Conservation (phyloP, 176 grass and related monocot genomes). For the Aegilops speltoides region DNA sequence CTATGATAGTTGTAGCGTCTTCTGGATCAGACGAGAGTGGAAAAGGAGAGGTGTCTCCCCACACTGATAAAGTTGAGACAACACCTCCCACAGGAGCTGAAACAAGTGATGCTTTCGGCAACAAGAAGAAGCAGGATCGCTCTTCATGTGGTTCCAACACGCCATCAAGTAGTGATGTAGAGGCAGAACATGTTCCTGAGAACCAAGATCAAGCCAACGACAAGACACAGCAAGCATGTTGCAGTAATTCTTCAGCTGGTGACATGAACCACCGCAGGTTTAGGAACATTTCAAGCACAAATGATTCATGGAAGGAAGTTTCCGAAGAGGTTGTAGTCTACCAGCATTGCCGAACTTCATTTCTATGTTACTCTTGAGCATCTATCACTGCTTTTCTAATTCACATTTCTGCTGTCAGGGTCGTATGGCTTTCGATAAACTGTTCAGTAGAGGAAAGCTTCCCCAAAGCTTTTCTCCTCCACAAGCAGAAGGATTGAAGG, state of each 20-base stretch:
- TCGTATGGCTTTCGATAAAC: constrained; percentile 86
- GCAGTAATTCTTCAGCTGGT: constrained; percentile 60
- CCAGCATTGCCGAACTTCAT: constrained; percentile 31
- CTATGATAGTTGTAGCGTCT: constrained; percentile 21
- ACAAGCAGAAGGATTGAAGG: constrained; percentile 39
- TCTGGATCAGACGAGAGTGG: constrained; percentile 43
- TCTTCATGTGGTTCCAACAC: constrained; percentile 98
- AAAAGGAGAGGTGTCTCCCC: constrained; percentile 37
- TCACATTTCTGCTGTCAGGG: constrained; percentile 67
- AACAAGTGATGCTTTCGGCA: constrained; percentile 38
- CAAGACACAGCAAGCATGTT: constrained; percentile 50
- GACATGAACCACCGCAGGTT: constrained; percentile 63
- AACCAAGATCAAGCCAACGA: constrained; percentile 62
- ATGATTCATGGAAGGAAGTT: constrained; percentile 87
- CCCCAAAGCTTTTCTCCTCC: constrained; percentile 91
- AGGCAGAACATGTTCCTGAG: constrained; percentile 54
- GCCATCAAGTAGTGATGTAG: constrained; percentile 78
- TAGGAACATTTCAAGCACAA: constrained; percentile 73
- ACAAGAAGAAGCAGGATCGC: constrained; percentile 62
- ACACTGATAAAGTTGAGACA: constrained; percentile 36
- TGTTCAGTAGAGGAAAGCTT: constrained; percentile 85
- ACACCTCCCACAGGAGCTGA: constrained; percentile 36
- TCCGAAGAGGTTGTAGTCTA: constrained; percentile 83
- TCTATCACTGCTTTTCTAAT: constrained; percentile 62
- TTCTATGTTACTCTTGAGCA: constrained; percentile 35